These are phyloP conservation scores for Paulownia fortunei DNA, from an alignment of 257 asterid species.

Conservation along the genomic window DNA sequence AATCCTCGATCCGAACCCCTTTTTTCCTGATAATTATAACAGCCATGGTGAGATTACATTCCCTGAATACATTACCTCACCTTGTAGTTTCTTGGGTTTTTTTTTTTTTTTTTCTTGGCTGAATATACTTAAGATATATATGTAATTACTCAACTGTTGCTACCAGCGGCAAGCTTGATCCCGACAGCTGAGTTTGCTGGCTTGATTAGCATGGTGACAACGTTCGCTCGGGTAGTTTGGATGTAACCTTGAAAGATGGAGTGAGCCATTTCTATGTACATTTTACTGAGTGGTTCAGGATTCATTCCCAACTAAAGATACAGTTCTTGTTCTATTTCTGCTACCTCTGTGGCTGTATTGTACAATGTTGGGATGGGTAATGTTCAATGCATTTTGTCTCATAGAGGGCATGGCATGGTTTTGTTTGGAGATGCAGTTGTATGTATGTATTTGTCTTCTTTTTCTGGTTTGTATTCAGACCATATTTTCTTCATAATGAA, in stretches of 20 bases:
- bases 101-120: background rate
- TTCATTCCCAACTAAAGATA: background rate
- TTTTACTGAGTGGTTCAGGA: background rate
- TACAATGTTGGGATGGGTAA: background rate
- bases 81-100: no score
- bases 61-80: background rate
- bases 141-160: no score
- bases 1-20: constrained; percentile 37
- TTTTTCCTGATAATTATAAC: constrained; percentile 25
- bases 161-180: constrained; percentile 37
- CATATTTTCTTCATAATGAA: no score
- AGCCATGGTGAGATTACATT: constrained; percentile 42
- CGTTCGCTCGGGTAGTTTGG: constrained; percentile 39
- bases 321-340: background rate
- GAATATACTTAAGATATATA: no score
- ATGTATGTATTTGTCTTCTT: no score
- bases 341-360: background rate
- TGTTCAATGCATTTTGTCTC: background rate
- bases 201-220: constrained; percentile 37
- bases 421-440: no score
- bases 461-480: no score
- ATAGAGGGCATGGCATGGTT: no score
- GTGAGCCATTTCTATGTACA: background rate
- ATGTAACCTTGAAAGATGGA: constrained; percentile 15
- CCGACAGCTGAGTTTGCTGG: constrained; percentile 35